These are phyloP conservation scores for Lichtheimia ramosa DNA, from an alignment of 371 early-diverging fungal species.

Conservation along the genomic window DNA sequence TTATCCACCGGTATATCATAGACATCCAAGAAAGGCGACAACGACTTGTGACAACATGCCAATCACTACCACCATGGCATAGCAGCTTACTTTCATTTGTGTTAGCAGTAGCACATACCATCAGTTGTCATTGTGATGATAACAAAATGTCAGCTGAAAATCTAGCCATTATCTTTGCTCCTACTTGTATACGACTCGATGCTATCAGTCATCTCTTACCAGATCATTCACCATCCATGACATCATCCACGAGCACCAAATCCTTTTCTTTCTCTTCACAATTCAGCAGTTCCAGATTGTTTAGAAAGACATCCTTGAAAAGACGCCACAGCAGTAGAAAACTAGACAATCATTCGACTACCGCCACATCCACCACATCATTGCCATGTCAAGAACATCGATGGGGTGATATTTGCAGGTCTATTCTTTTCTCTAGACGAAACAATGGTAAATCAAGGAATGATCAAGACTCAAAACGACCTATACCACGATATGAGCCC, in stretches of 20 bases:
- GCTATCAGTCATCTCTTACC: constrained; percentile 14
- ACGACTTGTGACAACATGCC: constrained; percentile 2
- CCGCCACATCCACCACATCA: background rate
- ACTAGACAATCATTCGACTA: background rate
- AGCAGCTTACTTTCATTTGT: constrained; percentile 25
- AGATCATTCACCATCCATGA: background rate
- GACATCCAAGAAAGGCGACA: background rate
- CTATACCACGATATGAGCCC: constrained; percentile 12
- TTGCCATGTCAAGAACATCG: background rate
- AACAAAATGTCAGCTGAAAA: constrained; percentile 36
- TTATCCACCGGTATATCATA: background rate
- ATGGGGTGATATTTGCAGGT: background rate
- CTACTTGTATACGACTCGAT: constrained; percentile 31
- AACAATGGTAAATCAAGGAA: background rate
- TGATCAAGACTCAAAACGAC: background rate
- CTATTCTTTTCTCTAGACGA: background rate
- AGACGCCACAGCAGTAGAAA: background rate
- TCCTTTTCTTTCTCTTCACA: background rate
- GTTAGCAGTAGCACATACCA: constrained; percentile 14
- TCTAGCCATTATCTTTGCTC: constrained; percentile 38
- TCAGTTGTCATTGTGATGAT: constrained; percentile 14
- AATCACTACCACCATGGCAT: constrained; percentile 20
- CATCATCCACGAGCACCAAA: background rate
- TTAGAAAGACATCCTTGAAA: background rate
- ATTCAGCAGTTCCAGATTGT: background rate